Percentiles rank a stretch among this genome's conserved stretches.
Evolutionary conservation across 345 rosid species (phyloP).

Genomic region (Lepidium didymum): DNA sequence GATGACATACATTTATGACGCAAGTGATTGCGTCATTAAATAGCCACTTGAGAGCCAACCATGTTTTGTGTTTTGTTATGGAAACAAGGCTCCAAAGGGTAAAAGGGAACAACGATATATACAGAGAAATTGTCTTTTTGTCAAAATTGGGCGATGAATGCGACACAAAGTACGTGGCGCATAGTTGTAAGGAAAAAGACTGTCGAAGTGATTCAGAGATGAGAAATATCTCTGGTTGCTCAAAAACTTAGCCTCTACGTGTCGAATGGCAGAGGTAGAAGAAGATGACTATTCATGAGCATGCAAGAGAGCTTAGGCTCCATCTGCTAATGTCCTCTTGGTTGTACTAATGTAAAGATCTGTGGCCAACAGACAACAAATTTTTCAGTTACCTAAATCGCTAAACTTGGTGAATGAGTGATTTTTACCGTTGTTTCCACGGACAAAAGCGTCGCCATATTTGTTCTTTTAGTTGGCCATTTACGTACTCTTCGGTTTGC

Average conservation of each 20-base stretch:
- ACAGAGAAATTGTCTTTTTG: neutral
- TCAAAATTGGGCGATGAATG: neutral
- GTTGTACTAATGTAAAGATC: constrained; percentile 79
- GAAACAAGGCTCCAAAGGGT: neutral
- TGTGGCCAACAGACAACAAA: constrained; percentile 24
- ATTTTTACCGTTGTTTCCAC: constrained; percentile 64
- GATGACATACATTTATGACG: neutral
- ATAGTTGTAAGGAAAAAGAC: neutral
- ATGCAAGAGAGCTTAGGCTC: constrained; percentile 30
- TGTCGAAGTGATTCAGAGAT: neutral
- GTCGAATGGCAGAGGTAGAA: neutral
- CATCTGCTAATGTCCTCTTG: constrained; percentile 72
- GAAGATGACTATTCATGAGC: neutral
- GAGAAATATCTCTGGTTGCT: neutral
- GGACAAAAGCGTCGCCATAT: constrained; percentile 84
- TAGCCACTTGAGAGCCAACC: neutral
- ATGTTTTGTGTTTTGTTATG: neutral
- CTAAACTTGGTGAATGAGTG: neutral
- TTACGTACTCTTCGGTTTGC: constrained; percentile 79
- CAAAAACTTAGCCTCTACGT: neutral
- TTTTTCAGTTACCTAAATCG: neutral
- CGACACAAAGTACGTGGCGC: neutral
- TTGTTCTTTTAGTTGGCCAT: constrained; percentile 80
- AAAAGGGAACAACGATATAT: neutral
- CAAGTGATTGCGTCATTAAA: neutral